These are phyloP conservation scores for Eruca vesicaria DNA, from an alignment of 441 rosid genomes.

Conservation along the genomic window DNA sequence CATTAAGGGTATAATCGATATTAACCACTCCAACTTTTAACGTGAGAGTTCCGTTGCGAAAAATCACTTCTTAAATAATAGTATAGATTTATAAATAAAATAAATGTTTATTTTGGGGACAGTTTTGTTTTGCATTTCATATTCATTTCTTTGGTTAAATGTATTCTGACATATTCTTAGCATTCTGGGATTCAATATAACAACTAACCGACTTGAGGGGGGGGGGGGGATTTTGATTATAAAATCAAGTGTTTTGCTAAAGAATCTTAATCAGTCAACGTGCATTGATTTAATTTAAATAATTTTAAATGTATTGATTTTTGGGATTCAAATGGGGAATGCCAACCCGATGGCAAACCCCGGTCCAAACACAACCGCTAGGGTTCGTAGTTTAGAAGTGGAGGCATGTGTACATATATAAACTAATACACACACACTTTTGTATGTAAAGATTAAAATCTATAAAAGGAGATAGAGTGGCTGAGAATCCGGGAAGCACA, in stretches of 20 bases:
- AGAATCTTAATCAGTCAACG: not conserved
- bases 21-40: too few species aligned
- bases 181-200: too few species aligned
- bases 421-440: too few species aligned
- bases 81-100: too few species aligned
- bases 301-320: not conserved
- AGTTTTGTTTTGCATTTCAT: not conserved
- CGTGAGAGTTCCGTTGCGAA: too few species aligned
- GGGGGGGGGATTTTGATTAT: too few species aligned
- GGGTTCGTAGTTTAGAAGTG: constrained; percentile 18
- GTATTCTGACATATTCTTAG: not conserved
- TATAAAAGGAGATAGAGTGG: constrained; percentile 27
- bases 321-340: not conserved
- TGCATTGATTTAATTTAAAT: not conserved
- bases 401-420: not conserved
- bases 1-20: too few species aligned
- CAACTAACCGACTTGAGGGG: too few species aligned
- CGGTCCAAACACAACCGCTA: constrained; percentile 30
- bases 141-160: not conserved
- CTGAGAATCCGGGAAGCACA: constrained; percentile 20
- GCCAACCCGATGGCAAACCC: not conserved
- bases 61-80: too few species aligned
- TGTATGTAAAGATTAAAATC: constrained; percentile 11
- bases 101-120: not conserved
- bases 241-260: not conserved